Base-by-base conservation (phyloP, 1,139 yeast species). In the Scheffersomyces lignicola region DNA sequence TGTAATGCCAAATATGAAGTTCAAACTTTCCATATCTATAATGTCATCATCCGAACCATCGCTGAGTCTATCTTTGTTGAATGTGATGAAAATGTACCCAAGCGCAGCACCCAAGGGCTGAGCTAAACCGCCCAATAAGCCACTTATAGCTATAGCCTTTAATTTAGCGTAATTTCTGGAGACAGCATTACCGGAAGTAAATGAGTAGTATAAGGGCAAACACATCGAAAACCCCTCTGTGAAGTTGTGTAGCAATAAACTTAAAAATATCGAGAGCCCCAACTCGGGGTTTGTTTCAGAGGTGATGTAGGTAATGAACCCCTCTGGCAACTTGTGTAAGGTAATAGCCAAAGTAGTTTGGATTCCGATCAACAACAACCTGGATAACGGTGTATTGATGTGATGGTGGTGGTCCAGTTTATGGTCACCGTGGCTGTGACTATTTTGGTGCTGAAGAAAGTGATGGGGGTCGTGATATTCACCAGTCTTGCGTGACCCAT, bases 221-320 rank as follows among this genome's bases (percentile, higher is more conserved):
- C 96, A 88, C 86, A 92, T 89, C 16, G 94, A 80, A 55, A 92
- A 89, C 0, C 98, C 98, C 58, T 92, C 98, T n/a, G 90, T 83
- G 47, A 88, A 80, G 58, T 92, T 92, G 62, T 92, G 98, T 20
- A 90, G 77, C 14, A 90, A 78, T 48, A 92, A 70, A 37, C 96
- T 88, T 16, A 89, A 56, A 51, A 92, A 90, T 9, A 92, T 87
- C 12, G 87, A 76, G 22, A 88, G 52, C 0, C 97, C 97, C 20
- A 89, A 62, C 32, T 73, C 62, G 1, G 83, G 79, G 51, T 86
- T 80, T 1, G 95, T 86, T 44, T 79, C 78, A 0, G 89, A 73
- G 0, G 95, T 84, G 2, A 90, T 78, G 55, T 75, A 92, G 25
- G 95, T 84, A 37, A 92, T 78, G 50, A 92, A 86, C 0, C 98